Conservation (phyloP, 306 rosid species). For the Spatholobus suberectus region DNA sequence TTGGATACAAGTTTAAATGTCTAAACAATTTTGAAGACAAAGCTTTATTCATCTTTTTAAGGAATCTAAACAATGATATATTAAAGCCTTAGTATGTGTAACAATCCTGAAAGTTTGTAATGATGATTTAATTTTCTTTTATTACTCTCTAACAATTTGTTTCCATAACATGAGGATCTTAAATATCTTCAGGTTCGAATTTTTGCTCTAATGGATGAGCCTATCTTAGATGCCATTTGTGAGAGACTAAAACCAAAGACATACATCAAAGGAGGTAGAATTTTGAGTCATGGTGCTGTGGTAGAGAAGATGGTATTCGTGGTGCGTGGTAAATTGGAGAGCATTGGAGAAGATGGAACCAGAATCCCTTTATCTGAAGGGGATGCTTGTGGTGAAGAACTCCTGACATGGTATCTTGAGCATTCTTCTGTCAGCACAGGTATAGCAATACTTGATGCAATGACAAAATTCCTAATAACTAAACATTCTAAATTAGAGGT, state of each 20-base stretch:
- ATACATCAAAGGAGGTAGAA: conserved; percentile 71
- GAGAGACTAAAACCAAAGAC: conserved; percentile 69
- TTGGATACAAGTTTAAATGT: background rate
- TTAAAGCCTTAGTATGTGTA: background rate
- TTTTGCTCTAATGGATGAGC: conserved; percentile 73
- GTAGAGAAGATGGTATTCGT: conserved; percentile 84
- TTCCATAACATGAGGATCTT: background rate
- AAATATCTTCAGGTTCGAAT: conserved; percentile 66
- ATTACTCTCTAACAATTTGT: background rate
- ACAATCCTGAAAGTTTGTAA: background rate
- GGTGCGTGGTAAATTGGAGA: conserved; percentile 78
- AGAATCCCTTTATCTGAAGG: conserved; percentile 60
- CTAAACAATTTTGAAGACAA: background rate
- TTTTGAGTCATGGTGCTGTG: conserved; percentile 53
- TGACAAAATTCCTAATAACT: background rate
- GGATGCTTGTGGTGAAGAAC: conserved; percentile 90
- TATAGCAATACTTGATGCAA: background rate
- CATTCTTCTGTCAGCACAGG: conserved; percentile 49
- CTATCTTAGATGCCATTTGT: conserved; percentile 69
- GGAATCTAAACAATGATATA: background rate
- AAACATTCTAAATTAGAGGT: background rate
- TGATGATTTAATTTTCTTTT: background rate
- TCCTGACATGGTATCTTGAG: conserved; percentile 78
- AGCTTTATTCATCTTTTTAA: background rate
- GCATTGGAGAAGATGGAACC: conserved; percentile 66